Conservation (phyloP, 257 asterid genomes). For the Solanum ossicruentum region DNA sequence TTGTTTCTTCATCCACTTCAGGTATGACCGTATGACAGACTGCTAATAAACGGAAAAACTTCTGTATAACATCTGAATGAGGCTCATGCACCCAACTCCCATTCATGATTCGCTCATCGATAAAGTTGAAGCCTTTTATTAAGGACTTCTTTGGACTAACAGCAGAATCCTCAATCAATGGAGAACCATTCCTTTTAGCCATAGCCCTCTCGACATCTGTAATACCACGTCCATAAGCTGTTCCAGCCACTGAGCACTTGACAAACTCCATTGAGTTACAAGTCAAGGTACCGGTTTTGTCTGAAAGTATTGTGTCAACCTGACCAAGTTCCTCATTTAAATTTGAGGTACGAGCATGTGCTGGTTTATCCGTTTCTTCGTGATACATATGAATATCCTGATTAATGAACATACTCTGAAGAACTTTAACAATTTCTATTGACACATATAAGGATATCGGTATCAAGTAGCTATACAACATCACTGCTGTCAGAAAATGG, state of each 20-base stretch:
- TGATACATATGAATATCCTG: conserved; percentile 68
- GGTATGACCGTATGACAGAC: conserved; percentile 93
- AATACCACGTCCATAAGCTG: conserved; percentile 63
- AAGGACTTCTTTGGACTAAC: conserved; percentile 17
- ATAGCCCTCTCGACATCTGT: conserved; percentile 84
- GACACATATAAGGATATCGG: conserved; percentile 88
- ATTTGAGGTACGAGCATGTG: conserved; percentile 84
- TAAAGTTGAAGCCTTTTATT: conserved; percentile 78
- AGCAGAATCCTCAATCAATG: conserved; percentile 14
- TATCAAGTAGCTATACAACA: conserved; percentile 69
- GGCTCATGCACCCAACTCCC: conserved; percentile 66
- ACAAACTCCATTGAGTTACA: conserved; percentile 94
- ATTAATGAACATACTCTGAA: conserved; percentile 79
- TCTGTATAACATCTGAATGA: conserved; percentile 42
- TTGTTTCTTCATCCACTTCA: conserved; percentile 56
- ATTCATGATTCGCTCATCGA: conserved; percentile 49
- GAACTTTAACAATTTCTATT: conserved; percentile 76
- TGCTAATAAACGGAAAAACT: conserved; percentile 59
- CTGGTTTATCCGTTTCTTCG: conserved; percentile 85
- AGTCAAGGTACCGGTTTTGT: conserved; percentile 87
- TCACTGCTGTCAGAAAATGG: conserved; percentile 66
- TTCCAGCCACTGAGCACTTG: conserved; percentile 84
- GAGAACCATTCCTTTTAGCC: conserved; percentile 69
- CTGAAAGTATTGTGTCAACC: conserved; percentile 81
- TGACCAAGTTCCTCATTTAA: conserved; percentile 90